A percentile compares a stretch with the other conserved stretches of the same genome.
phyloP scores from a whole-genome alignment of 139 green algal genomes.

The Chlorella sp. region DNA sequence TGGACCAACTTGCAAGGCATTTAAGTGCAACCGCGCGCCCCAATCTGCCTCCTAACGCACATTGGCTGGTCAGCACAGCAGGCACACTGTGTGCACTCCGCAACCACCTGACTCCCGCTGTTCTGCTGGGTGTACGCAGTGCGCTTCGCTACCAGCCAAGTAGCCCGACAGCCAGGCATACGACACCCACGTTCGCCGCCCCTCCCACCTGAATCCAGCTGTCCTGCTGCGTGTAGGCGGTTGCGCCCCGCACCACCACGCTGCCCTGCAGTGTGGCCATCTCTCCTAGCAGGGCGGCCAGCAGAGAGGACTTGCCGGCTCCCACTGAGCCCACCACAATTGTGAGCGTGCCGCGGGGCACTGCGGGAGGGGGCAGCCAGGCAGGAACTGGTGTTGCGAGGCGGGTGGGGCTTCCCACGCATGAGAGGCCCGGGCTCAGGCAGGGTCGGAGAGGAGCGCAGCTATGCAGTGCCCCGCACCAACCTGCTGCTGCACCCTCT shows the following conservation, averaged over 20 bases:
- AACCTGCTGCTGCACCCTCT: too few relatives aligned
- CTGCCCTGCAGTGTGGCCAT: conserved; percentile 39
- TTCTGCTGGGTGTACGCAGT: conserved; percentile 74
- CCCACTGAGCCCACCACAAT: conserved; percentile 67
- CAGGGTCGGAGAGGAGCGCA: neutral
- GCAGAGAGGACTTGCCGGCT: conserved; percentile 71
- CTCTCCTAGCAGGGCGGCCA: conserved; percentile 68
- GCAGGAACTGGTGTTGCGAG: neutral
- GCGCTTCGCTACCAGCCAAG: too few relatives aligned
- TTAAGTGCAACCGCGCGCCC: too few relatives aligned
- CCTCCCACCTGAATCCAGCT: conserved; percentile 69
- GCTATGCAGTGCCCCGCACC: neutral
- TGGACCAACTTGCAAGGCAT: too few relatives aligned
- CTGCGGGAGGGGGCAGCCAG: neutral
- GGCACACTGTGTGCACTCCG: too few relatives aligned
- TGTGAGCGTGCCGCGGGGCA: conserved; percentile 49
- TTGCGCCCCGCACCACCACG: conserved; percentile 47
- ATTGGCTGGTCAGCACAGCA: too few relatives aligned
- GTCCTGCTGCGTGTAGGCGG: conserved; percentile 80
- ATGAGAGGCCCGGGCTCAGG: neutral
- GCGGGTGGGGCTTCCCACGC: neutral
- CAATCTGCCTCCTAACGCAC: too few relatives aligned
- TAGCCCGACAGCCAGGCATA: too few relatives aligned
- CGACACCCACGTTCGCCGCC: neutral
- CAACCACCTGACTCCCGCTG: conserved; percentile 69